Percentiles rank a stretch among this genome's conserved stretches.
Evolutionary conservation across 2,329 filamentous ascomycete species (phyloP).

Genomic region (Thielaviopsis punctulata): DNA sequence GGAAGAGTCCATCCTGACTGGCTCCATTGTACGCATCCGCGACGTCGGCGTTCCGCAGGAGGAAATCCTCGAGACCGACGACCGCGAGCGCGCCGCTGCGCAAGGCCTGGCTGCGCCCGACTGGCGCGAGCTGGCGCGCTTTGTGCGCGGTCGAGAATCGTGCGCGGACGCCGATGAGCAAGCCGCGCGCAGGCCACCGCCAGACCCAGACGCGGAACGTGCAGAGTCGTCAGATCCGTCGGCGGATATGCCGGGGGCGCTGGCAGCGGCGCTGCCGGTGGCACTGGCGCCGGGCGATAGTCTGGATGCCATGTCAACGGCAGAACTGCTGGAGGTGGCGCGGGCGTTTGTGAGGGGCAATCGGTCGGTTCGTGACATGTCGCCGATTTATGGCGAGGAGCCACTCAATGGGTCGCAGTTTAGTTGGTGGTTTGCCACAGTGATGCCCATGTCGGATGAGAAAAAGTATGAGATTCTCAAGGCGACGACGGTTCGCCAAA

Average conservation of each 20-base stretch:
- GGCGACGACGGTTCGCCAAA: conserved; percentile 58
- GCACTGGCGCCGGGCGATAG: neutral
- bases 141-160: neutral
- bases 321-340: conserved; percentile 47
- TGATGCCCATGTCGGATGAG: conserved; percentile 57
- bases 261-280: neutral
- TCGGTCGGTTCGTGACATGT: conserved; percentile 58
- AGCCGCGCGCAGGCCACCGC: neutral
- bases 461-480: conserved; percentile 65
- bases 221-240: conserved; percentile 3
- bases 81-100: conserved; percentile 20
- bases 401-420: conserved; percentile 62
- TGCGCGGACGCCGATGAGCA: neutral
- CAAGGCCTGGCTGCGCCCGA: neutral
- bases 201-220: neutral
- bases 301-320: conserved; percentile 43
- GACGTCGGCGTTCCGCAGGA: conserved; percentile 72
- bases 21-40: conserved; percentile 58
- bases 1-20: conserved; percentile 63
- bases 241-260: conserved; percentile 1
- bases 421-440: conserved; percentile 80
- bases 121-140: neutral
- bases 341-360: conserved; percentile 55
- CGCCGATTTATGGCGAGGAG: conserved; percentile 59
- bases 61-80: conserved; percentile 54